phyloP scores from a whole-genome alignment of 176 grass and related monocot genomes.

The Sorghum bicolor region Sorghum_bicolor_NCBIv3 NC_012879.2:50121001-50121500 shows the following conservation, averaged over 20 bases:
- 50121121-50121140: too few species aligned
- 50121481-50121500: too few species aligned
- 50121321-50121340: too few species aligned
- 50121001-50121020: too few species aligned
- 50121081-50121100: neutral
- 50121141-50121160: neutral
- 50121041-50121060: too few species aligned
- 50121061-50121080: neutral
- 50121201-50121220: neutral
- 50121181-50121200: neutral
- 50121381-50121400: neutral
- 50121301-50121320: neutral
- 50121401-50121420: too few species aligned
- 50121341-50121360: neutral
- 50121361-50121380: neutral
- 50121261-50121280: neutral
- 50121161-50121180: neutral
- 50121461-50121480: too few species aligned
- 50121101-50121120: neutral
- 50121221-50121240: neutral
- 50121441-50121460: too few species aligned
- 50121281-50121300: neutral
- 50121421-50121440: too few species aligned
- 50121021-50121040: too few species aligned
- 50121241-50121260: neutral